Conservation (phyloP, 805 yeast genomes). For the Pichia paraexigua region DNA sequence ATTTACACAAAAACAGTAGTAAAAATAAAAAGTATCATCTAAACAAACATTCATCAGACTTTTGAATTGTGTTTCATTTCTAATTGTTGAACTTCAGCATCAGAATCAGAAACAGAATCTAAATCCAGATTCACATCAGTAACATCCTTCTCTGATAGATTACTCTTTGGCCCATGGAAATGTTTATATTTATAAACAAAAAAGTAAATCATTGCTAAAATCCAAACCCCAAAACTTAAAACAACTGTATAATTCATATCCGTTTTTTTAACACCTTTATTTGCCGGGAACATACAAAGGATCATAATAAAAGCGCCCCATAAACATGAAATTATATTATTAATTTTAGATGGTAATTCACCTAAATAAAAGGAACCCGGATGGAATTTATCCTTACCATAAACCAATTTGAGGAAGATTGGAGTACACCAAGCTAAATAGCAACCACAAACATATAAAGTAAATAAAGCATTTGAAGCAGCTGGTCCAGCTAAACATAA, state of each 20-base stretch:
- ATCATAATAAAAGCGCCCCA: slow-evolving; percentile 27
- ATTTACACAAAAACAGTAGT: no score
- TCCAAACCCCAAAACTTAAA: slow-evolving; percentile 39
- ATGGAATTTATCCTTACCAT: slow-evolving; percentile 32
- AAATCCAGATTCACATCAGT: background rate
- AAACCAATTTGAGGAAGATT: slow-evolving; percentile 32
- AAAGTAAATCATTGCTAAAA: slow-evolving; percentile 45
- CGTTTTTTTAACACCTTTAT: slow-evolving; percentile 12
- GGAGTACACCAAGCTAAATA: slow-evolving; percentile 39
- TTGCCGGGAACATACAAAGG: slow-evolving; percentile 35
- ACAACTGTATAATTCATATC: slow-evolving; percentile 31
- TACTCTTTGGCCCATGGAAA: slow-evolving; percentile 46
- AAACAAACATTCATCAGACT: background rate
- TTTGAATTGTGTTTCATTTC: background rate
- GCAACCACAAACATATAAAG: slow-evolving; percentile 38
- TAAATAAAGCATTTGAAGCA: slow-evolving; percentile 42
- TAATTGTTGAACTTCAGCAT: slow-evolving; percentile 1
- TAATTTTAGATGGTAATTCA: slow-evolving; percentile 22
- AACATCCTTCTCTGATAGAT: slow-evolving; percentile 6
- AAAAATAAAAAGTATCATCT: no score
- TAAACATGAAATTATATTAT: slow-evolving; percentile 28
- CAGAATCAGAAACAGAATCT: background rate
- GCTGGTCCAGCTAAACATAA: slow-evolving; percentile 34
- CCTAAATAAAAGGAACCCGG: slow-evolving; percentile 41
- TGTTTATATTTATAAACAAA: slow-evolving; percentile 36